These are phyloP conservation scores for Pseudogymnoascus sp. DNA, from an alignment of 2,329 filamentous ascomycete genomes.

Conservation along the genomic window DNA sequence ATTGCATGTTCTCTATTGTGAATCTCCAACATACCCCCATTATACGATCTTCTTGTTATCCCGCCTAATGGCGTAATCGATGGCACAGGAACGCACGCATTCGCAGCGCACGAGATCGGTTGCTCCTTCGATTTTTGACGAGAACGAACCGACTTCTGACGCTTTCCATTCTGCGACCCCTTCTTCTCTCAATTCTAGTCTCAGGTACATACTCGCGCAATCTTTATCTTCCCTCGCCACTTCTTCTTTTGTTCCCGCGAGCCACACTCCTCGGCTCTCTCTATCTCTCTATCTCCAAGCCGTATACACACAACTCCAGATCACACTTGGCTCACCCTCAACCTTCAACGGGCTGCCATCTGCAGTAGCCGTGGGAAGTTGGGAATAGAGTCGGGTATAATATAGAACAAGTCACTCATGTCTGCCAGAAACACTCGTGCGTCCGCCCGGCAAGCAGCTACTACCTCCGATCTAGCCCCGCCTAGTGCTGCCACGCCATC, in stretches of 20 bases:
- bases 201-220: constrained; percentile 11
- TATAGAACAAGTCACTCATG: constrained; percentile 58
- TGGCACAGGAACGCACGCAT: constrained; percentile 15
- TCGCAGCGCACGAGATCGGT: constrained; percentile 13
- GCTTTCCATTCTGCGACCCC: constrained; percentile 6
- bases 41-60: neutral
- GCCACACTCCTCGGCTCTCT: neutral
- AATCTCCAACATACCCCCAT: neutral
- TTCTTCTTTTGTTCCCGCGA: neutral
- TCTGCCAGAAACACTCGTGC: constrained; percentile 94
- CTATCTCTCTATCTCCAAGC: neutral
- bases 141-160: constrained; percentile 8
- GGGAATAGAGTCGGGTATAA: constrained; percentile 11
- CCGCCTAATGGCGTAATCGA: constrained; percentile 16
- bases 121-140: constrained; percentile 13
- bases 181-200: constrained; percentile 11
- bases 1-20: constrained; percentile 4
- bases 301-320: constrained; percentile 8
- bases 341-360: neutral
- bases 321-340: constrained; percentile 11
- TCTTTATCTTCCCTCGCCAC: neutral
- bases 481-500: constrained; percentile 32
- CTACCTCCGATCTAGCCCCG: constrained; percentile 29
- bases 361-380: constrained; percentile 10
- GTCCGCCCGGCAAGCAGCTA: constrained; percentile 80